Conservation (phyloP, 164 flowering plant species). For the Tetracentron sinense region DNA sequence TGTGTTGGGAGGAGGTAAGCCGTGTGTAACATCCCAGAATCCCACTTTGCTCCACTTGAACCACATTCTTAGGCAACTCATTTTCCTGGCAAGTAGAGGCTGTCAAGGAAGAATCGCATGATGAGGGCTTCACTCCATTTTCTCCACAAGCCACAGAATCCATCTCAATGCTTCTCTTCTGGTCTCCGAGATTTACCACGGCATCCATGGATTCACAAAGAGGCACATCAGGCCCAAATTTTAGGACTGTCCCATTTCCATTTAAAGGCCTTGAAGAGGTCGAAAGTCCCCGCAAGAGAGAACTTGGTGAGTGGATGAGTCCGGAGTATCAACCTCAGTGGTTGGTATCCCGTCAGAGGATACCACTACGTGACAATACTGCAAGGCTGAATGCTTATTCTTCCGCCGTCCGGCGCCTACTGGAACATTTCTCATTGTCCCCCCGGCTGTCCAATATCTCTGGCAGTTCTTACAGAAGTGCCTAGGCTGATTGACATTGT, state of each 20-base stretch:
- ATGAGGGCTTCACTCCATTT: constrained; percentile 27
- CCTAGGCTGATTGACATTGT: constrained; percentile 55
- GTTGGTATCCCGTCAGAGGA: constrained; percentile 31
- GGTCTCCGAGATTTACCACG: constrained; percentile 36
- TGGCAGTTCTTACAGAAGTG: constrained; percentile 53
- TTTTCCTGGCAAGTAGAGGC: constrained; percentile 19
- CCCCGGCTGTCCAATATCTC: constrained; percentile 61
- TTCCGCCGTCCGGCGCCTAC: constrained; percentile 49
- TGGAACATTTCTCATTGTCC: constrained; percentile 51
- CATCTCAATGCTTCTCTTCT: constrained; percentile 19
- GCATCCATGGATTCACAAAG: constrained; percentile 42
- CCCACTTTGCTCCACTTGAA: constrained; percentile 17
- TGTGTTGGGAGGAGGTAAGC: not conserved
- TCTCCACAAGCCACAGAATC: constrained; percentile 16
- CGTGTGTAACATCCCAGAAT: constrained; percentile 8
- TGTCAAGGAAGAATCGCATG: constrained; percentile 25
- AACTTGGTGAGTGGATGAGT: constrained; percentile 25
- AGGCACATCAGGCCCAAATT: constrained; percentile 41
- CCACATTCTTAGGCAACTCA: constrained; percentile 14
- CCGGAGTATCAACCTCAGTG: constrained; percentile 15
- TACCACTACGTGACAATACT: constrained; percentile 27
- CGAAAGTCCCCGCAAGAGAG: constrained; percentile 21
- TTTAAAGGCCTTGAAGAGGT: constrained; percentile 18
- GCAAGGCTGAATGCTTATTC: constrained; percentile 43
- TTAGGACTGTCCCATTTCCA: constrained; percentile 31